Evolutionary conservation across 805 yeast genomes (phyloP), one percentile per base, ranked within the genome.

Genomic region (Priceomyces melissophilus): DNA sequence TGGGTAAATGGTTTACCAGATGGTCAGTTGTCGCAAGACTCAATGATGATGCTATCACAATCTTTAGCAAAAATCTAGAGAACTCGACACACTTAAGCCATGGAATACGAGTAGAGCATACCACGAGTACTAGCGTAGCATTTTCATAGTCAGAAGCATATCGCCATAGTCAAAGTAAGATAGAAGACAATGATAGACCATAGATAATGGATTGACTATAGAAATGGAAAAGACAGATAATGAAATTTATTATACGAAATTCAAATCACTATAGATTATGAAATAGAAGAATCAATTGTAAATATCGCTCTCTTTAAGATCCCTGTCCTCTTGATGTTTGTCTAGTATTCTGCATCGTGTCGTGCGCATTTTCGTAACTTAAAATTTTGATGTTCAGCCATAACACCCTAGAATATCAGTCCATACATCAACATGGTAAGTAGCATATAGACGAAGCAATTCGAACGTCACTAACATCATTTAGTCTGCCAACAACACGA

Each of bases 401-500:
- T 10, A 35, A 26, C 30, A 35, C 25, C 30, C 25, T 25, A 7
- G 13, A 32, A 16, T 16, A 12, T 32, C 23, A 20, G 27, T 23
- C 23, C 27, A 11, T 26, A 15, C 17, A 12, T 30, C 26, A 28
- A 12, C 30, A 37, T 37, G 39, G 39, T 37, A 37, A 29, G 39
- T 37, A 13, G 14, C 13, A 9, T 11, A 32, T 32, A 26, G 25
- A 7, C 23, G 3, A 32, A 6, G 8, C 17, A 12, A 26, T 9
- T 15, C 9, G 35, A 7, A 10, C 12, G 16, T 6, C 23, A 32
- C 35, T 32, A 32, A 32, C 35, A 16, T 12, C 23, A 15, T 37
- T 25, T 33, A 49, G 50, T 37, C 58, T 39, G 46, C 51, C 30
- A 38, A 39, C 30, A 53, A 39, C 29, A 53, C 65, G 32, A 65